phyloP scores from a whole-genome alignment of 225 moss, liverwort and hornwort genomes.

The Anthoceros angustus region DNA sequence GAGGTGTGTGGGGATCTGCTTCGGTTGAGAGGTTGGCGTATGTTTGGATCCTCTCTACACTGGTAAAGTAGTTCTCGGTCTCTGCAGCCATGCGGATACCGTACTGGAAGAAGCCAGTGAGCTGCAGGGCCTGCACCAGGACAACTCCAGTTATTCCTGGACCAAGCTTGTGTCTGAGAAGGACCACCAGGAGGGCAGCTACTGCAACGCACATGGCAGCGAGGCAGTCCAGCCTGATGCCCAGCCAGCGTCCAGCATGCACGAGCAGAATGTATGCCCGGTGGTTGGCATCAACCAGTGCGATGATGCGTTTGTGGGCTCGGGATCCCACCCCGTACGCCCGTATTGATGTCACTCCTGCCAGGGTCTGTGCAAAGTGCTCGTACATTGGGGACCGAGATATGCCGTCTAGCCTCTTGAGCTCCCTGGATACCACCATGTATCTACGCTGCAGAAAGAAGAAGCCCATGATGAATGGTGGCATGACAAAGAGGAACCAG shows the following conservation, averaged over 20 bases:
- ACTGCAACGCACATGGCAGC: slow-evolving; percentile 47
- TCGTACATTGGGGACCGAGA: slow-evolving; percentile 2
- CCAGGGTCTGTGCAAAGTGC: slow-evolving; percentile 2
- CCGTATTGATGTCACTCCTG: slow-evolving; percentile 62
- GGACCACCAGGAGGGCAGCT: slow-evolving; percentile 42
- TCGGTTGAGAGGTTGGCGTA: slow-evolving; percentile 42
- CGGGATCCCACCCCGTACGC: slow-evolving; percentile 48
- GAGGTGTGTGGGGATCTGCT: slow-evolving; percentile 49
- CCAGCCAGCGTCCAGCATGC: slow-evolving; percentile 74
- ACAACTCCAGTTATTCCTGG: slow-evolving; percentile 70
- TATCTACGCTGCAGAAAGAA: background rate
- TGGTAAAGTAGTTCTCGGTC: slow-evolving; percentile 48
- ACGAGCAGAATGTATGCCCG: slow-evolving; percentile 52
- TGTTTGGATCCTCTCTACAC: slow-evolving; percentile 56
- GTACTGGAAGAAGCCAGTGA: slow-evolving; percentile 89
- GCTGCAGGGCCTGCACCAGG: slow-evolving; percentile 73
- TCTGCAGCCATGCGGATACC: slow-evolving; percentile 54
- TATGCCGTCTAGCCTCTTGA: slow-evolving; percentile 1
- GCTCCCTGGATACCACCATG: background rate
- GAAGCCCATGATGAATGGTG: slow-evolving; percentile 33
- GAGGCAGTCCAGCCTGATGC: slow-evolving; percentile 64
- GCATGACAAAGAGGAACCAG: slow-evolving; percentile 55
- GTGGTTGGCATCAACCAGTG: slow-evolving; percentile 71
- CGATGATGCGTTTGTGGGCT: slow-evolving; percentile 54
- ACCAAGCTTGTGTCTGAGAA: slow-evolving; percentile 39